A percentile compares a stretch with the other conserved stretches of the same genome.
phyloP scores from a whole-genome alignment of 2,329 filamentous ascomycete genomes.

The Cladophialophora carrionii region DNA sequence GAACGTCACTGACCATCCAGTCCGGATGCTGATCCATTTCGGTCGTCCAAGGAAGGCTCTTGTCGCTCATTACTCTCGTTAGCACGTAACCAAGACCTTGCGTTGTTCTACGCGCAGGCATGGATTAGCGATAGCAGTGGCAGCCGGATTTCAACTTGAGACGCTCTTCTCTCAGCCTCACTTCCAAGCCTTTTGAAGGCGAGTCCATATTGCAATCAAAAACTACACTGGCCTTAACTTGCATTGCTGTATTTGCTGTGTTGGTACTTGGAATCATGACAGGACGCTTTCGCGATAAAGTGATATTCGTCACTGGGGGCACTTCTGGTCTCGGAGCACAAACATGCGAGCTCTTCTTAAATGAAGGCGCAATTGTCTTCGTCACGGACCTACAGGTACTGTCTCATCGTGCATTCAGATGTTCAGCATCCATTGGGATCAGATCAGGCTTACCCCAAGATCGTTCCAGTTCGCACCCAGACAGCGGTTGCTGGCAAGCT shows the following conservation, averaged over 20 bases:
- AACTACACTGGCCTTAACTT: not conserved
- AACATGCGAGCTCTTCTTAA: constrained; percentile 22
- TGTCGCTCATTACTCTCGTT: too few species aligned
- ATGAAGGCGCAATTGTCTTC: constrained; percentile 25
- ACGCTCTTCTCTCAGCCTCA: constrained; percentile 1
- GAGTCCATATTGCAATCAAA: not conserved
- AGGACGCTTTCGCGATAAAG: constrained; percentile 17
- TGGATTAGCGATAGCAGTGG: constrained; percentile 3
- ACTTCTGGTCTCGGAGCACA: constrained; percentile 28
- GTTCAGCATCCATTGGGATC: not conserved
- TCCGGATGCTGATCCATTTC: too few species aligned
- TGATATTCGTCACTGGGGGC: constrained; percentile 26
- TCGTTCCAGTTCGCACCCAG: not conserved
- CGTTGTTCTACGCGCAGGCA: constrained; percentile 4
- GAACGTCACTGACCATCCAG: too few species aligned
- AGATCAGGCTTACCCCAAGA: constrained; percentile 1
- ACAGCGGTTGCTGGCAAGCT: constrained; percentile 13
- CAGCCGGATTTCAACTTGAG: constrained; percentile 2
- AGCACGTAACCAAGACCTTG: not conserved
- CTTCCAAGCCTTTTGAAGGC: not conserved
- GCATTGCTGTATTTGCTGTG: too few species aligned
- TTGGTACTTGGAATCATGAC: constrained; percentile 9
- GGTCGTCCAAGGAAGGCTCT: too few species aligned
- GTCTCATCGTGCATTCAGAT: constrained; percentile 7
- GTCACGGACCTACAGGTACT: constrained; percentile 26